Evolutionary conservation across 371 early-diverging fungal species (phyloP).

Genomic region (Globomyces sp.): DNA sequence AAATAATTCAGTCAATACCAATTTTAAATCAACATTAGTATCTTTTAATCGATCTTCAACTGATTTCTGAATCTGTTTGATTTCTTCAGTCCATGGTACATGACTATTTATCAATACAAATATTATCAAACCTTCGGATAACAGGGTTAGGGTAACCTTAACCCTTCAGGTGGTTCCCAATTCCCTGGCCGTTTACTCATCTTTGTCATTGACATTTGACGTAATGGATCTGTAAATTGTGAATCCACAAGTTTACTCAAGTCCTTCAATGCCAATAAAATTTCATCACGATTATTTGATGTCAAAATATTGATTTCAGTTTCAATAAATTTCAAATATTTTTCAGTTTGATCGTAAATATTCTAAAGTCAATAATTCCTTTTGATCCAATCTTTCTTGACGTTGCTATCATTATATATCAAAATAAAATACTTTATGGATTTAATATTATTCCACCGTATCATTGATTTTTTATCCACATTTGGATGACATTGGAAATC

Average conservation of each 20-base stretch:
- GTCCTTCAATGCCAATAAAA: constrained; percentile 35
- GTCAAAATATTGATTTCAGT: background rate
- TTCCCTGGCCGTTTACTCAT: constrained; percentile 18
- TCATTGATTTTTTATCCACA: constrained; percentile 92
- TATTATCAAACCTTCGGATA: too few species aligned
- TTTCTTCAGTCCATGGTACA: constrained; percentile 17
- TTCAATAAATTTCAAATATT: constrained; percentile 24
- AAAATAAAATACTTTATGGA: constrained; percentile 55
- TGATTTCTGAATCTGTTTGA: background rate
- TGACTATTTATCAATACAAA: background rate
- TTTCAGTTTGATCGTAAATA: constrained; percentile 54
- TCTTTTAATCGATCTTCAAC: too few species aligned
- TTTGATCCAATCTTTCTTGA: constrained; percentile 74
- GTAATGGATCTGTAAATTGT: constrained; percentile 11
- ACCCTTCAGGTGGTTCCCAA: constrained; percentile 20
- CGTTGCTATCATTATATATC: constrained; percentile 50
- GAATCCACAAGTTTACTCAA: background rate
- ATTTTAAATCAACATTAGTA: too few species aligned
- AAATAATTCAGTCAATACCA: background rate
- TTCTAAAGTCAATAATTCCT: constrained; percentile 61
- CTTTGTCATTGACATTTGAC: background rate
- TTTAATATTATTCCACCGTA: constrained; percentile 87
- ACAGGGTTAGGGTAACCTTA: background rate
- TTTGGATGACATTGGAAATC: constrained; percentile 91
- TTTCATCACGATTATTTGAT: constrained; percentile 34